A percentile compares a stretch with the other conserved stretches of the same genome.
phyloP scores from a whole-genome alignment of 768 basidiomycete genomes.

The Boletus huronensis region DNA sequence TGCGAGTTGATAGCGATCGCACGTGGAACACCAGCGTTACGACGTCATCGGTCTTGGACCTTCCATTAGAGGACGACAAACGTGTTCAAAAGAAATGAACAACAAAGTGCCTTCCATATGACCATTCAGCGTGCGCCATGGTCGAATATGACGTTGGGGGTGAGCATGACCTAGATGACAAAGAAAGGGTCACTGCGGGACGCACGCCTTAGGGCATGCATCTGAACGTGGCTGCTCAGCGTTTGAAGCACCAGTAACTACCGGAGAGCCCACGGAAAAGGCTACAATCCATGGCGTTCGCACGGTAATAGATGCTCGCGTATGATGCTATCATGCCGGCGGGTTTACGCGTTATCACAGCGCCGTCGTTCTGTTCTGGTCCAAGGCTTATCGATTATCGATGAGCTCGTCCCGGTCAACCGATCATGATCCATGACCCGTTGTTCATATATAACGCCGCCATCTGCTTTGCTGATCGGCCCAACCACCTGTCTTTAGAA shows the following conservation, averaged over 20 bases:
- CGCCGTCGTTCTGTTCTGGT: neutral
- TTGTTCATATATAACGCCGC: neutral
- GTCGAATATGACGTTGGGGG: neutral
- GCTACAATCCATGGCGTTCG: neutral
- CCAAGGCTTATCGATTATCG: neutral
- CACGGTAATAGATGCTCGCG: neutral
- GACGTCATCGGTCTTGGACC: neutral
- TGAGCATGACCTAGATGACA: neutral
- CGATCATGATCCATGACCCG: neutral
- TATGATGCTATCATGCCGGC: neutral
- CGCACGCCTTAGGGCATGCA: neutral
- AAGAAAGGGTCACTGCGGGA: neutral
- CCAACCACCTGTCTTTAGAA: neutral
- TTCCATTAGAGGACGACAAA: neutral
- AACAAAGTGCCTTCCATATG: neutral
- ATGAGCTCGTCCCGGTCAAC: neutral
- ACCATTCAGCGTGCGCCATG: neutral
- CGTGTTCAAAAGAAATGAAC: neutral
- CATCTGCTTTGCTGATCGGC: neutral
- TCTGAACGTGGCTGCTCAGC: neutral
- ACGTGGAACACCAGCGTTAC: neutral
- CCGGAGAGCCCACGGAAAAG: neutral
- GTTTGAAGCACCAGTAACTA: no score
- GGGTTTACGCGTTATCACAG: neutral
- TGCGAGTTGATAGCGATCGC: neutral